These are phyloP conservation scores for Pontederia crassipes DNA, from an alignment of 176 grass and related monocot genomes.

Conservation along the genomic window DNA sequence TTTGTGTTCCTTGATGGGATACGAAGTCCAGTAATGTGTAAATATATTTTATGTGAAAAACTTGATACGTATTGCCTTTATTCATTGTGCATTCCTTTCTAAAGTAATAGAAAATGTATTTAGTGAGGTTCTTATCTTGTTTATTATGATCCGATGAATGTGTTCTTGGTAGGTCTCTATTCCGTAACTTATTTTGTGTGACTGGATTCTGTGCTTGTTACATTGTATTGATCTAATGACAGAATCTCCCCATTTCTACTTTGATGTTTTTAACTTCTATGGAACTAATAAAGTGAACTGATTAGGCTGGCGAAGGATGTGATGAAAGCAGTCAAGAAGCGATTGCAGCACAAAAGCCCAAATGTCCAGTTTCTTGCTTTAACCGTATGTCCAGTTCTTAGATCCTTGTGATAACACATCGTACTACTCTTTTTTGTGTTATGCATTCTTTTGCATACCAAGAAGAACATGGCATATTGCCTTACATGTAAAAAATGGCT, in stretches of 20 bases:
- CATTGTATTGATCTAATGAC: background rate
- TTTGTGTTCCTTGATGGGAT: too few species aligned
- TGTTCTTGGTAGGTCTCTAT: background rate
- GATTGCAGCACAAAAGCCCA: constrained; percentile 72
- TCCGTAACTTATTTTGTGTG: background rate
- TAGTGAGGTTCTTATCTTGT: background rate
- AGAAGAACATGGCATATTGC: background rate
- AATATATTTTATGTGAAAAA: too few species aligned
- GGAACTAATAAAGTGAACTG: background rate
- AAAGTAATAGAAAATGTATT: too few species aligned
- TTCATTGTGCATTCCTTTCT: too few species aligned
- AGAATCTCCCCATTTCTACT: background rate
- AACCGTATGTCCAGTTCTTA: constrained; percentile 34
- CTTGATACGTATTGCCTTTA: too few species aligned
- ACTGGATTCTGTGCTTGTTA: background rate
- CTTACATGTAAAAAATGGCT: too few species aligned
- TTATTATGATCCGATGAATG: background rate
- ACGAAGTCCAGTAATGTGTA: too few species aligned
- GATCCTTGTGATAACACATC: background rate
- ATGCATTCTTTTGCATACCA: background rate
- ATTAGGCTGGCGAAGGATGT: constrained; percentile 86
- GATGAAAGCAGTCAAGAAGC: constrained; percentile 78
- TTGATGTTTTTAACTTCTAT: background rate
- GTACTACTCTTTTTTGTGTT: background rate
- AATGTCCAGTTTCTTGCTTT: constrained; percentile 71